A percentile compares a stretch with the other conserved stretches of the same genome.
phyloP scores from a whole-genome alignment of 2,329 filamentous ascomycete species.

The Zasmidium angulare region DNA sequence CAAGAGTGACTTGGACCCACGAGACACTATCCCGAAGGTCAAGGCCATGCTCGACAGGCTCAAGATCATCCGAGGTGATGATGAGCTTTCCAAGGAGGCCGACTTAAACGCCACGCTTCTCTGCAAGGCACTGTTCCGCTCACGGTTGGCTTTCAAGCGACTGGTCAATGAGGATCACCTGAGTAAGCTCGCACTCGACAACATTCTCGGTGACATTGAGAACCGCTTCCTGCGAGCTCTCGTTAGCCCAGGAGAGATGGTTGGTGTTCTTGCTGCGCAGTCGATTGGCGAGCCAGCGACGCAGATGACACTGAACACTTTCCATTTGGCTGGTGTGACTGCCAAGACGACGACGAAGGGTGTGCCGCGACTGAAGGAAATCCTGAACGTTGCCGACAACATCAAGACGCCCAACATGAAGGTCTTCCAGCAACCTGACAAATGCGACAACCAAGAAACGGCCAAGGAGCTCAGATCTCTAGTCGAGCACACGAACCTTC shows the following conservation, averaged over 20 bases:
- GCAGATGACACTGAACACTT: conserved; percentile 99
- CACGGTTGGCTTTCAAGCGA: conserved; percentile 87
- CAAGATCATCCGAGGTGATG: conserved; percentile 80
- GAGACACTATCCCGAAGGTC: conserved; percentile 80
- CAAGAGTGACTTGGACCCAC: conserved; percentile 85
- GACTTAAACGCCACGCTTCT: conserved; percentile 85
- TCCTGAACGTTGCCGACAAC: conserved; percentile 94
- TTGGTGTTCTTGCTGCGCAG: conserved; percentile 94
- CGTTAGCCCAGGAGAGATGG: conserved; percentile 96
- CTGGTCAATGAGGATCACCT: conserved; percentile 82
- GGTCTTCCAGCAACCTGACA: conserved; percentile 71
- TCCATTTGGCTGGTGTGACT: conserved; percentile 99
- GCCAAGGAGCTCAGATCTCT: conserved; percentile 83
- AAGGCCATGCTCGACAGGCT: conserved; percentile 72
- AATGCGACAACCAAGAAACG: conserved; percentile 67
- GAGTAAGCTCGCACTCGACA: conserved; percentile 88
- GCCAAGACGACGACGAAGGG: conserved; percentile 99
- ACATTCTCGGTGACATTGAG: conserved; percentile 87
- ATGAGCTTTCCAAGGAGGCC: conserved; percentile 79
- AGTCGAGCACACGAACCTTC: conserved; percentile 91
- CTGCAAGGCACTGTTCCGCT: conserved; percentile 89
- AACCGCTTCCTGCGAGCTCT: conserved; percentile 81
- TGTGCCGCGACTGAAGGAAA: conserved; percentile 98
- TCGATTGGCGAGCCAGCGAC: conserved; percentile 98
- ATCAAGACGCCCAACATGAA: conserved; percentile 99